Conservation (phyloP, 2,329 filamentous ascomycete genomes). For the Pseudofabraea citricarpa region DNA sequence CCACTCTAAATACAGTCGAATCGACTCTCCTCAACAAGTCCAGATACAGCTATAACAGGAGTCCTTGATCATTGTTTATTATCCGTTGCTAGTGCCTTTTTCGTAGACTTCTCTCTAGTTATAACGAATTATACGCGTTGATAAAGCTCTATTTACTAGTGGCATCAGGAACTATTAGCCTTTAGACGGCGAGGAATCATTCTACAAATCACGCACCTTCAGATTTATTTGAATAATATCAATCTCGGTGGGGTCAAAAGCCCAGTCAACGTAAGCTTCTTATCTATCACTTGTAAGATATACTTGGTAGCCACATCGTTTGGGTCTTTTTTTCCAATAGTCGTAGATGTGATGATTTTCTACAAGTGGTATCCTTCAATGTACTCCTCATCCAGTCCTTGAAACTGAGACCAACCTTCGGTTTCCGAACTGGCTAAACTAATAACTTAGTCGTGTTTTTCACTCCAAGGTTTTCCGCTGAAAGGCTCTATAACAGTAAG, state of each 20-base stretch:
- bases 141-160: slow-evolving; percentile 15
- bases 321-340: slow-evolving; percentile 68
- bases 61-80: slow-evolving; percentile 7
- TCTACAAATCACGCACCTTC: slow-evolving; percentile 10
- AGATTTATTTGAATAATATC: slow-evolving; percentile 23
- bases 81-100: background rate
- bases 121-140: slow-evolving; percentile 20
- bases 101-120: slow-evolving; percentile 11
- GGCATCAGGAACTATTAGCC: slow-evolving; percentile 16
- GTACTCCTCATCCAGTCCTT: slow-evolving; percentile 56
- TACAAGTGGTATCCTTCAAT: slow-evolving; percentile 59
- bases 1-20: slow-evolving; percentile 20
- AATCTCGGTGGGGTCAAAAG: slow-evolving; percentile 38
- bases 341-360: slow-evolving; percentile 81
- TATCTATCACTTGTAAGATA: slow-evolving; percentile 70
- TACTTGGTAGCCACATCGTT: slow-evolving; percentile 66
- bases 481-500: slow-evolving; percentile 1
- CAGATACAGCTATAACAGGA: slow-evolving; percentile 19
- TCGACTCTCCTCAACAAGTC: slow-evolving; percentile 14
- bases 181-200: too few species aligned
- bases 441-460: background rate
- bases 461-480: too few species aligned
- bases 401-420: slow-evolving; percentile 3
- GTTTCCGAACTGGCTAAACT: background rate
- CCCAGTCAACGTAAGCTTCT: slow-evolving; percentile 70